These are phyloP conservation scores for Zygotorulaspora danielsina DNA, from an alignment of 805 yeast species.

Conservation along the genomic window DNA sequence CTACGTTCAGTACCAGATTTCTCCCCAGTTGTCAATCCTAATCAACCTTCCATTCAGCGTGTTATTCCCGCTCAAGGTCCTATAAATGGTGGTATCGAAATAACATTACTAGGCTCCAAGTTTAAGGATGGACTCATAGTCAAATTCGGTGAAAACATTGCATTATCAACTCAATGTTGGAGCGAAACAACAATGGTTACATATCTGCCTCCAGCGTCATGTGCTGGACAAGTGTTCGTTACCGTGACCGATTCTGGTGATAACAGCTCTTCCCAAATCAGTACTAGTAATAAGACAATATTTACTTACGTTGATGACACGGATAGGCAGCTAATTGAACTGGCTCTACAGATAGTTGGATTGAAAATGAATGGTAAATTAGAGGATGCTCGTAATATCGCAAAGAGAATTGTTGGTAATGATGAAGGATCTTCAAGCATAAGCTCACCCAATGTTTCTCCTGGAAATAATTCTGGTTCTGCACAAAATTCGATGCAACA, in stretches of 20 bases:
- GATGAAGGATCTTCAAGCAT: conserved; percentile 31
- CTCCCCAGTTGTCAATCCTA: conserved; percentile 4
- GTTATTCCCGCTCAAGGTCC: conserved; percentile 96
- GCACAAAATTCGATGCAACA: conserved; percentile 9
- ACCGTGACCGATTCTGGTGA: conserved; percentile 51
- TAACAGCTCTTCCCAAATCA: conserved; percentile 14
- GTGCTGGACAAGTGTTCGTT: conserved; percentile 88
- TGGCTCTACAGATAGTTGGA: conserved; percentile 95
- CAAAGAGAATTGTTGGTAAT: conserved; percentile 78
- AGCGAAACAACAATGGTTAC: conserved; percentile 91
- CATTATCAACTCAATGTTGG: conserved; percentile 92
- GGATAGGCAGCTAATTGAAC: conserved; percentile 88
- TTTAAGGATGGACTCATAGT: conserved; percentile 80
- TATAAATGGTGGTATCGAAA: conserved; percentile 92
- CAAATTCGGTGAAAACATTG: conserved; percentile 77
- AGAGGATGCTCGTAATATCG: conserved; percentile 92
- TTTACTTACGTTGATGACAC: conserved; percentile 95
- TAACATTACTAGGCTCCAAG: conserved; percentile 81
- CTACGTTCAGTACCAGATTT: conserved; percentile 12
- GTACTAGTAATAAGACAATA: conserved; percentile 38
- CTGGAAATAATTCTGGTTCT: conserved; percentile 8
- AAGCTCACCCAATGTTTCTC: conserved; percentile 17
- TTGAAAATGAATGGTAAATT: conserved; percentile 92
- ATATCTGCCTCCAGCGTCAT: conserved; percentile 84
- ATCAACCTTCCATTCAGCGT: conserved; percentile 64